Percentiles rank a stretch among this genome's conserved stretches.
Evolutionary conservation across 306 rosid genomes (phyloP).

Genomic region (Quercus cerris): DNA sequence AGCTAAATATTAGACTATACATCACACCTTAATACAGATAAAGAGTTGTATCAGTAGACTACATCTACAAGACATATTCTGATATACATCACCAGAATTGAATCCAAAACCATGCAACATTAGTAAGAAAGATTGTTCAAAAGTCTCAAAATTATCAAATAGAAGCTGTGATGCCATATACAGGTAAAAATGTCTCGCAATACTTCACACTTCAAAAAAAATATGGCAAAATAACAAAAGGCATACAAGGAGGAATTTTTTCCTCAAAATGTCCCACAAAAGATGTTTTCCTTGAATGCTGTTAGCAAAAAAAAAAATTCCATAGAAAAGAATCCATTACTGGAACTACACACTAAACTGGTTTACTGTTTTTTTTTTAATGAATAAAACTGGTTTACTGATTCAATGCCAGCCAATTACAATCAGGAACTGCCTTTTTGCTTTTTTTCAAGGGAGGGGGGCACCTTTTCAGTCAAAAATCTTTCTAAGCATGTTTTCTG

Average conservation of each 20-base stretch:
- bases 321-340: not conserved
- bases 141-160: not conserved
- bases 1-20: slow-evolving; percentile 32
- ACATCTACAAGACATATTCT: not conserved
- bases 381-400: too few relatives aligned
- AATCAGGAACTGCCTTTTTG: not conserved
- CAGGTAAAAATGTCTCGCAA: not conserved
- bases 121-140: not conserved
- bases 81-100: not conserved
- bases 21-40: slow-evolving; percentile 17
- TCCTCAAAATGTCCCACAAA: not conserved
- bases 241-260: not conserved
- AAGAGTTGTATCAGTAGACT: slow-evolving; percentile 1
- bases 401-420: too few relatives aligned
- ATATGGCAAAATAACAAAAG: not conserved
- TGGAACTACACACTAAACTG: too few relatives aligned
- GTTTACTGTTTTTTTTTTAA: too few relatives aligned
- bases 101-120: not conserved
- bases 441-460: not conserved
- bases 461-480: not conserved
- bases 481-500: not conserved
- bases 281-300: not conserved
- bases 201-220: not conserved
- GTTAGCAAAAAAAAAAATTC: not conserved
- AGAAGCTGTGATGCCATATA: not conserved